A percentile compares a stretch with the other conserved stretches of the same genome.
These are phyloP conservation scores for Extremus antarcticus DNA, from an alignment of 495 filamentous ascomycete species.

Conservation along the genomic window DNA sequence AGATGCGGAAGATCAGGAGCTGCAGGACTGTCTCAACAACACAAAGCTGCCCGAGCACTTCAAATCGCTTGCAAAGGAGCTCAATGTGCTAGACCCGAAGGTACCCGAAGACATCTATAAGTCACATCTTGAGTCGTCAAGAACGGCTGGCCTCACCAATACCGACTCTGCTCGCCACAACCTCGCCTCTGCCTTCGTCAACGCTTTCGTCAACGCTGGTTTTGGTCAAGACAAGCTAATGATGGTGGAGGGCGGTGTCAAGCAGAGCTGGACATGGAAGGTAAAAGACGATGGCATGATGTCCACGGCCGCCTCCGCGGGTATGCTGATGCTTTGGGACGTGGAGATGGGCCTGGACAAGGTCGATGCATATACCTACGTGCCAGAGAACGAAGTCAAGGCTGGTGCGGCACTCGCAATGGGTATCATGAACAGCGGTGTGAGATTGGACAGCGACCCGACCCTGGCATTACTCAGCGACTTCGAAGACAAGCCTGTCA, in stretches of 20 bases:
- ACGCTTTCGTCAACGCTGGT: slow-evolving; percentile 90
- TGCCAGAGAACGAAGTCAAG: slow-evolving; percentile 70
- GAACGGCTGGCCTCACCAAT: slow-evolving; percentile 83
- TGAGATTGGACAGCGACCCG: slow-evolving; percentile 75
- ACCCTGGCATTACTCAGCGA: slow-evolving; percentile 77
- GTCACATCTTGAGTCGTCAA: slow-evolving; percentile 89
- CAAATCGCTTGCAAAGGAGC: slow-evolving; percentile 83
- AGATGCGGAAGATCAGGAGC: slow-evolving; percentile 56
- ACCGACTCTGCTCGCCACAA: slow-evolving; percentile 93
- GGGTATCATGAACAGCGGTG: slow-evolving; percentile 87
- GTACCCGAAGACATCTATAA: slow-evolving; percentile 99
- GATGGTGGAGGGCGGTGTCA: slow-evolving; percentile 65
- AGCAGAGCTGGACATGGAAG: slow-evolving; percentile 95
- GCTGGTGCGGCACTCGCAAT: slow-evolving; percentile 83
- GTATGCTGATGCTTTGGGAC: slow-evolving; percentile 83
- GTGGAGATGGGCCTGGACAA: slow-evolving; percentile 79
- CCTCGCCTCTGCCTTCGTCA: slow-evolving; percentile 90
- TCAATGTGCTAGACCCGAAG: slow-evolving; percentile 94
- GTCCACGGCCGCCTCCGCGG: slow-evolving; percentile 86
- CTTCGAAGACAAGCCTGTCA: slow-evolving; percentile 54
- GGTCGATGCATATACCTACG: slow-evolving; percentile 86
- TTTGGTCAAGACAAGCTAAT: slow-evolving; percentile 96
- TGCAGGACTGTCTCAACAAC: slow-evolving; percentile 77
- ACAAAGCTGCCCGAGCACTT: slow-evolving; percentile 81
- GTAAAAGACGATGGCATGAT: slow-evolving; percentile 97